Evolutionary conservation across 2,329 filamentous ascomycete genomes (phyloP), one percentile per base, ranked within the genome.

Genomic region (Phaeosphaeria sp.): DNA sequence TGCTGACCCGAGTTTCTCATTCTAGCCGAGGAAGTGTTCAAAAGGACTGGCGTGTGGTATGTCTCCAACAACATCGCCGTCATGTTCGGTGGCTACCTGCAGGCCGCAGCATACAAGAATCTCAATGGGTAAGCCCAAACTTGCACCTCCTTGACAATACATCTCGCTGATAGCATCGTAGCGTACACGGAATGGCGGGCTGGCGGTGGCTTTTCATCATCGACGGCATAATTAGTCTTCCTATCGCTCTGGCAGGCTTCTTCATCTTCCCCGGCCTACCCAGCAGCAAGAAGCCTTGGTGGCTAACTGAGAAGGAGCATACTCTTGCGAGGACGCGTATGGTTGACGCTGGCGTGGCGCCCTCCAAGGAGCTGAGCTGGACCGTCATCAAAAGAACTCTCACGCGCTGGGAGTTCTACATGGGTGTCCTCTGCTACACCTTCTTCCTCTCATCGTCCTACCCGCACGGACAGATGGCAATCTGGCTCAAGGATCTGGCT

Each of bases 71-170:
- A 80, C 4, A 76, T 85, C 0, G 84, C 83, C 0, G 74, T 77
- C n/a, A 85, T 87, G 81, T 82, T 86, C 48, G 83, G 82, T n/a
- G 84, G 84, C 1, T 86, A 85, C 56, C 75, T 87, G 0, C 84
- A 85, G 72, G 80, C 84, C 0, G 84, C 81, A 0, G 82, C 82
- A 0, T 84, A 85, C 66, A 81, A 80, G 20, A 81, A 81, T 25
- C 75, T 87, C 0, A 82, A 83, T 18, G 84, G 84, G 63, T 60
- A 46, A 39, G 56, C 41, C 6, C n/a, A 4, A 1, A 4, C 23
- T 11, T n/a, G 7, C 20, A 11, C 3, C 15, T 20, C 6, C 18
- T 11, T 20, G 11, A 33, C 21, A 20, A 5, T 13, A 5, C 20
- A 25, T 5, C 9, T 17, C 42, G 33, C 54, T 63, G 22, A 63